These are phyloP conservation scores for Syncephalastrum sp. DNA, from an alignment of 371 early-diverging fungal species.

Conservation along the genomic window DNA sequence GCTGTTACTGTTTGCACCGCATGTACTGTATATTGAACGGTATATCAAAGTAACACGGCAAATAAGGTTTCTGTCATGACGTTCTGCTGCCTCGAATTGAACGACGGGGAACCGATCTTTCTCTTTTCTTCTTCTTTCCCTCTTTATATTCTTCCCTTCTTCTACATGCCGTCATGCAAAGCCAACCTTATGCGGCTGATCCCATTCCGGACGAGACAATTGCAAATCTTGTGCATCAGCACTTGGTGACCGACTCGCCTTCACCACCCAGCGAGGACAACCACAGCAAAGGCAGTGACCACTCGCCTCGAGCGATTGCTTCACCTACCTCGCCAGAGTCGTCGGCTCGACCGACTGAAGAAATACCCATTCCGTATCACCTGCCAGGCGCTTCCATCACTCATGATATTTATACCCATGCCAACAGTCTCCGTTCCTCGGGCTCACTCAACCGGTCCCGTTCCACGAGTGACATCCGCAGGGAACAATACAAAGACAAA, in stretches of 20 bases:
- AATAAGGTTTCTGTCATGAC: too few relatives aligned
- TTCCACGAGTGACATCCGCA: constrained; percentile 21
- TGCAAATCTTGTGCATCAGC: constrained; percentile 31
- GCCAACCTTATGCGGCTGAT: constrained; percentile 8
- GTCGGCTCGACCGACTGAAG: constrained; percentile 14
- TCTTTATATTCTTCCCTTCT: constrained; percentile 4
- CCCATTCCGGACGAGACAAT: constrained; percentile 34
- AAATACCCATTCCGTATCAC: constrained; percentile 42
- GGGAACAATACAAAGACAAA: neutral
- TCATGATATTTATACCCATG: constrained; percentile 47
- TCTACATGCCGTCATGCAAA: constrained; percentile 7
- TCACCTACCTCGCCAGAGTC: neutral
- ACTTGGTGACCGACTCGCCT: constrained; percentile 25
- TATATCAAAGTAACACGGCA: too few relatives aligned
- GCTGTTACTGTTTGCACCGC: too few relatives aligned
- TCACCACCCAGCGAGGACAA: constrained; percentile 8
- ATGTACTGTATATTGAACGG: too few relatives aligned
- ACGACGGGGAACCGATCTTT: neutral
- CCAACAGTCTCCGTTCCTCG: constrained; percentile 26
- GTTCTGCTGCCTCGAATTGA: too few relatives aligned
- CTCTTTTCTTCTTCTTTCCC: constrained; percentile 2
- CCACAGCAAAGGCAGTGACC: neutral
- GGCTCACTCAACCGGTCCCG: constrained; percentile 22
- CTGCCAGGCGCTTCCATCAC: constrained; percentile 47
- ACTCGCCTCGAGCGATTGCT: neutral